Conservation (phyloP, 805 yeast genomes). For the Candida ascalaphidarum region DNA sequence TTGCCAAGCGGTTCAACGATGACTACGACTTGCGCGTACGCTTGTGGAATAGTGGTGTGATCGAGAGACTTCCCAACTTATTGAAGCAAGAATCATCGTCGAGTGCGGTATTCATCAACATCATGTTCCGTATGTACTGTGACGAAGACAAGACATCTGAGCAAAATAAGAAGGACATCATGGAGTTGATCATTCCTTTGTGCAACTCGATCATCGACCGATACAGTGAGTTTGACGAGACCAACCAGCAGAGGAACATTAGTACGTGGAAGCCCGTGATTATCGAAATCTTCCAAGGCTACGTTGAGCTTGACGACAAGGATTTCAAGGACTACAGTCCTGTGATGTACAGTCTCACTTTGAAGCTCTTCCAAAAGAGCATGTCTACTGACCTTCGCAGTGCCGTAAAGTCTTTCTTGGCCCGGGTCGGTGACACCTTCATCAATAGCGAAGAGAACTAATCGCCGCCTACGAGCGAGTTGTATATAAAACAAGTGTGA, state of each 20-base stretch:
- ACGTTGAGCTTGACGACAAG: constrained; percentile 62
- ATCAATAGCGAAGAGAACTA: constrained; percentile 5
- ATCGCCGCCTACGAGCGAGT: too few species aligned
- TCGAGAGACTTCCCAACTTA: constrained; percentile 86
- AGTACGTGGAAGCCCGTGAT: constrained; percentile 90
- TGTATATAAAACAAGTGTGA: too few species aligned
- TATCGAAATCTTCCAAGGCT: constrained; percentile 78
- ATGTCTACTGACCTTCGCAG: constrained; percentile 53
- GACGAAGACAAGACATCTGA: constrained; percentile 45
- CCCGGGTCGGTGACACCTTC: constrained; percentile 39
- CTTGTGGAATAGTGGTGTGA: constrained; percentile 85
- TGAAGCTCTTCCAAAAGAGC: constrained; percentile 52
- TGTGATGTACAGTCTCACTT: constrained; percentile 48
- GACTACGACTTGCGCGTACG: constrained; percentile 83
- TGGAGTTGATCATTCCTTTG: constrained; percentile 50
- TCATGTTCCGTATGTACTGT: constrained; percentile 72
- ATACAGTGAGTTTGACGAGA: constrained; percentile 64
- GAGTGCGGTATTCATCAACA: constrained; percentile 76
- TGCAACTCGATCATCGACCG: constrained; percentile 65
- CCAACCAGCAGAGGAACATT: constrained; percentile 72
- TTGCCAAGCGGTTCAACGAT: constrained; percentile 81
- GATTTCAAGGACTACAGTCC: constrained; percentile 60
- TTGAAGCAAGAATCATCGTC: constrained; percentile 88
- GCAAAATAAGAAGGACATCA: constrained; percentile 41
- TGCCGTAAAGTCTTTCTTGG: constrained; percentile 52